Base-by-base conservation (phyloP, 768 basidiomycete species). In the Lanmaoa pseudosensibilis region DNA sequence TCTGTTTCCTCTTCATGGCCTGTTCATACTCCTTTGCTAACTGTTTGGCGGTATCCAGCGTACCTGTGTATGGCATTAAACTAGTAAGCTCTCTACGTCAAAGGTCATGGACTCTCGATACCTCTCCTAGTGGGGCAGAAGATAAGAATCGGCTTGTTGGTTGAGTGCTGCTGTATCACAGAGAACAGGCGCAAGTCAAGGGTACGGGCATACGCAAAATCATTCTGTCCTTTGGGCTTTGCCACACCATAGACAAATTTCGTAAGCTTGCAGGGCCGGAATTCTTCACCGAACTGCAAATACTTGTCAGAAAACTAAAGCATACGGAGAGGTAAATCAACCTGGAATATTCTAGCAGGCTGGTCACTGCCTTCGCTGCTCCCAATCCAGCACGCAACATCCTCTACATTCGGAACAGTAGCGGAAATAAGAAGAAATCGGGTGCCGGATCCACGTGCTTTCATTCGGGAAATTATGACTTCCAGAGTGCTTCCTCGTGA, bases 401-500 rank as follows among this genome's bases (percentile, higher is more conserved):
- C 96, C 27, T 84, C 77, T 49, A 94, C 88, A 63, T 99, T 98
- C 0, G 96, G 96, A 13, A 93, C 89, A 0, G 96, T 98, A 6
- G 96, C 96, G 0, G 94, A 96, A 38, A 98, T 84, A 18, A 97
- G 81, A 32, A 97, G 73, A 69, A 98, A 95, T 8, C 97, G 86
- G 25, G 92, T 84, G 2, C 73, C 69, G 4, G 79, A 77, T 10
- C 86, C 88, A 11, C 86, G 81, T 4, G 83, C 74, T 72, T 90
- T 95, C 92, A 98, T 96, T 25, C 97, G 85, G 4, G 92, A 90
- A 44, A 95, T 79, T n/a, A 98, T 83, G 18, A 96, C 96, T 75
- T 99, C 97, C 3, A 99, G 78, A 2, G 90, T 93, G 52, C 94
- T 90, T 19, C 97, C 97, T 34, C 97, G 84, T 23, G 79, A 78